Percentiles rank a stretch among this genome's conserved stretches.
These are phyloP conservation scores for Pseudogymnoascus sp. DNA, from an alignment of 2,329 filamentous ascomycete species.

Conservation along the genomic window DNA sequence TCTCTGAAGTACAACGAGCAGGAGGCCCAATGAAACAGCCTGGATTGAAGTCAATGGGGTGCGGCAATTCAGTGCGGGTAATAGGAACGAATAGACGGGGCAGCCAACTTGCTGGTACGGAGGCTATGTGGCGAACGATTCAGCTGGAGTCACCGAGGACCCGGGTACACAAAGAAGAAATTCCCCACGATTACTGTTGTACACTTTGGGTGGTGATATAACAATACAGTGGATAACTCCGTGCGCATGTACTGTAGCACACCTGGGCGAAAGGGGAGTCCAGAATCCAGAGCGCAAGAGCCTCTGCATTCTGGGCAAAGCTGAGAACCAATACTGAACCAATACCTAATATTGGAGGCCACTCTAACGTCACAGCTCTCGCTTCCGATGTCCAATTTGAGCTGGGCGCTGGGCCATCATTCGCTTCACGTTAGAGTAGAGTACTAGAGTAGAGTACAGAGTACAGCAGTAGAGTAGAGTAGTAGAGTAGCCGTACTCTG, in stretches of 20 bases:
- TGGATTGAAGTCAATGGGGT: not conserved
- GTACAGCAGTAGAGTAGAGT: not conserved
- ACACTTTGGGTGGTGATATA: not conserved
- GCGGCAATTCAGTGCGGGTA: slow-evolving; percentile 1
- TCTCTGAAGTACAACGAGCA: not conserved
- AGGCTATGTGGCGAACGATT: not conserved
- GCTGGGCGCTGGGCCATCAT: not conserved
- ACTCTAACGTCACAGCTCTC: not conserved
- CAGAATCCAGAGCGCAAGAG: not conserved
- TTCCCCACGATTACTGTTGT: not conserved
- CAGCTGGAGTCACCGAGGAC: slow-evolving; percentile 1
- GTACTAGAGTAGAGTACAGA: not conserved
- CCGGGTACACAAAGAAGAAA: not conserved
- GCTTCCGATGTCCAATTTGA: slow-evolving; percentile 6
- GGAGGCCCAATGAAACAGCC: not conserved
- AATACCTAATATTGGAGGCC: not conserved
- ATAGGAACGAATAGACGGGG: not conserved
- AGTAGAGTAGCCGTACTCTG: not conserved
- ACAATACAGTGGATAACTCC: not conserved
- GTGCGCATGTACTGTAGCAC: not conserved
- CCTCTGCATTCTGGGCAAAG: not conserved
- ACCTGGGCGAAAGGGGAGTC: not conserved
- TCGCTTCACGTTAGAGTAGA: not conserved
- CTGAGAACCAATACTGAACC: not conserved
- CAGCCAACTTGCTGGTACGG: not conserved